Evolutionary conservation across 176 grass and related monocot species (phyloP).

Genomic region (Cymbopogon citratus): DNA sequence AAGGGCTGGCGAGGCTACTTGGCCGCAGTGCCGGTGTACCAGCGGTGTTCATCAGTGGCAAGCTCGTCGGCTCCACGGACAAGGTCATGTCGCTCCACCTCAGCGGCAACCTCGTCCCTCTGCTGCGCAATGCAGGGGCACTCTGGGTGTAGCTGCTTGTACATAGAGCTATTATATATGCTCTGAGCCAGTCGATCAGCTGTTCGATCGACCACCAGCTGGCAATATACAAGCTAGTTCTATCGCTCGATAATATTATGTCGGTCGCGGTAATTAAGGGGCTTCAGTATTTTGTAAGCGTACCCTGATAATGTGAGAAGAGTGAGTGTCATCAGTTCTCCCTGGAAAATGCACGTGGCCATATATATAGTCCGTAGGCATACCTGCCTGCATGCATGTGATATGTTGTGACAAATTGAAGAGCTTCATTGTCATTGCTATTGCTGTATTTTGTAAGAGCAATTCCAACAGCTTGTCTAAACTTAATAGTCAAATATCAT

Average conservation of each 20-base stretch:
- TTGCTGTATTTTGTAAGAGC: not conserved
- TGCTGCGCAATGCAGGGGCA: slow-evolving; percentile 42
- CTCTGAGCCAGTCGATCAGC: too few species aligned
- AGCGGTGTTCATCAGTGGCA: slow-evolving; percentile 49
- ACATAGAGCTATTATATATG: not conserved
- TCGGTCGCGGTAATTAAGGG: not conserved
- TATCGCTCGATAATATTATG: not conserved
- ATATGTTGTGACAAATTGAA: not conserved
- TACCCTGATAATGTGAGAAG: not conserved
- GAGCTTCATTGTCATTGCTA: not conserved
- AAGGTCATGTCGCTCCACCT: slow-evolving; percentile 55
- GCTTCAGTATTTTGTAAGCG: slow-evolving; percentile 1
- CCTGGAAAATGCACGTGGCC: not conserved
- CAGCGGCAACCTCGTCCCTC: slow-evolving; percentile 36
- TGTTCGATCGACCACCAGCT: too few species aligned
- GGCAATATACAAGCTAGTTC: not conserved
- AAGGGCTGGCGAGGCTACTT: slow-evolving; percentile 38
- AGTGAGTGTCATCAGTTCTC: not conserved
- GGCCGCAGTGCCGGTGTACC: slow-evolving; percentile 41
- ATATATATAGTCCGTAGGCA: not conserved
- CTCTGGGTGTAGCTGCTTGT: slow-evolving; percentile 28
- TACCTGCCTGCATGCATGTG: not conserved
- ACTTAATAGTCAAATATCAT: too few species aligned
- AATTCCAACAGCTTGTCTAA: too few species aligned
- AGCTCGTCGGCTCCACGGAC: slow-evolving; percentile 42